These are phyloP conservation scores for Porcisia deanei DNA, from an alignment of 208 protist species.

Conservation along the genomic window DNA sequence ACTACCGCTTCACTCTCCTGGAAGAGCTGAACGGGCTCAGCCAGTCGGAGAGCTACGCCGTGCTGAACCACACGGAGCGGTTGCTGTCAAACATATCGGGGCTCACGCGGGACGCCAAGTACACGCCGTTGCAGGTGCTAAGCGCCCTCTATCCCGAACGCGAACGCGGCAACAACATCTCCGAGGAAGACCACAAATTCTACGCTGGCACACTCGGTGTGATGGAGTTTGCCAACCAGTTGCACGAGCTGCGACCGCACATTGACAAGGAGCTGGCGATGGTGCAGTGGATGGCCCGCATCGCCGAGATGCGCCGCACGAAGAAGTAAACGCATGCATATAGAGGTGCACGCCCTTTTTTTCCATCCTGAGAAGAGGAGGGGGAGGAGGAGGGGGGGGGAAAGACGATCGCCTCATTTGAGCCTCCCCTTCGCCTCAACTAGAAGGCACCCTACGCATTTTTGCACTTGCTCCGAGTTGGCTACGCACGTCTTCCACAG, in stretches of 20 bases:
- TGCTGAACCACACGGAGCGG: conserved; percentile 75
- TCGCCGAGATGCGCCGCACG: conserved; percentile 22
- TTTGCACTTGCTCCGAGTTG: too few species aligned
- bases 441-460: too few species aligned
- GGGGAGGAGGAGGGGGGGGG: too few species aligned
- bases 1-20: conserved; percentile 85
- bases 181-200: conserved; percentile 36
- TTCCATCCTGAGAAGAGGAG: too few species aligned
- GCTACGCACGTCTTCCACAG: too few species aligned
- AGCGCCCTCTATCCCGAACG: conserved; percentile 67
- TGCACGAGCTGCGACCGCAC: conserved; percentile 73
- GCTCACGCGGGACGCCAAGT: conserved; percentile 46
- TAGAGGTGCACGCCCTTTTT: too few species aligned
- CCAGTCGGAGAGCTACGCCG: conserved; percentile 82
- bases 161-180: conserved; percentile 18
- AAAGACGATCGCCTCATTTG: too few species aligned
- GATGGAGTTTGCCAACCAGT: conserved; percentile 56
- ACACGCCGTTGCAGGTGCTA: conserved; percentile 57
- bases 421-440: too few species aligned
- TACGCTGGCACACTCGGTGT: conserved; percentile 64
- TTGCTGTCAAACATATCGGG: conserved; percentile 78
- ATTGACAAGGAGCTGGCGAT: conserved; percentile 66
- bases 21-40: conserved; percentile 91
- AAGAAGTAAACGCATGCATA: conserved; percentile 9
- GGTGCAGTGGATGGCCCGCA: conserved; percentile 32